Conservation (phyloP, 495 filamentous ascomycete genomes). For the Neurospora terricola region DNA sequence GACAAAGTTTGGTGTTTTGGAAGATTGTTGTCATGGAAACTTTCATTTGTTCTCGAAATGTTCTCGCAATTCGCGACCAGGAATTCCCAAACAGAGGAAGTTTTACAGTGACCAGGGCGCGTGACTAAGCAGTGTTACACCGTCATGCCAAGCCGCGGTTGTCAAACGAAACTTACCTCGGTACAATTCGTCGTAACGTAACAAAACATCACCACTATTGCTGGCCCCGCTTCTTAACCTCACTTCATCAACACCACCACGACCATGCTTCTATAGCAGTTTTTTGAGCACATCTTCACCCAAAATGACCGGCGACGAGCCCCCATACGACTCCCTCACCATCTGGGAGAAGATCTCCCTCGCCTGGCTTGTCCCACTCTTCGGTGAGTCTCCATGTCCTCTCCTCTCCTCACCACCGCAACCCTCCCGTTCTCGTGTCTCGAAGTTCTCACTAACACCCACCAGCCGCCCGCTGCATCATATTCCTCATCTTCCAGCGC, state of each 20-base stretch:
- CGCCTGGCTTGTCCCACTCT: not conserved
- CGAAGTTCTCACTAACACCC: not conserved
- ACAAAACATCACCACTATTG: not conserved
- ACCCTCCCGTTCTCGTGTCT: not conserved
- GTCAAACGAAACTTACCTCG: not conserved
- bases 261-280: not conserved
- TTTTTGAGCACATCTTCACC: not conserved
- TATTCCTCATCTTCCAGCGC: not conserved
- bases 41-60: not conserved
- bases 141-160: not conserved
- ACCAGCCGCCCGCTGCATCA: not conserved
- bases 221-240: not conserved
- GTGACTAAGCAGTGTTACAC: not conserved
- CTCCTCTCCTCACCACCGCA: not conserved
- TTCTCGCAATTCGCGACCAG: not conserved
- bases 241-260: not conserved
- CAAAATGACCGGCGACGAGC: not conserved
- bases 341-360: not conserved
- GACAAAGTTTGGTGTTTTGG: not conserved
- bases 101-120: not conserved
- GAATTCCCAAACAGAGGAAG: not conserved
- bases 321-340: not conserved
- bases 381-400: not conserved
- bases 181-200: not conserved
- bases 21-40: not conserved